Evolutionary conservation across 441 rosid genomes (phyloP).

Genomic region (Erysimum cheiri): DNA sequence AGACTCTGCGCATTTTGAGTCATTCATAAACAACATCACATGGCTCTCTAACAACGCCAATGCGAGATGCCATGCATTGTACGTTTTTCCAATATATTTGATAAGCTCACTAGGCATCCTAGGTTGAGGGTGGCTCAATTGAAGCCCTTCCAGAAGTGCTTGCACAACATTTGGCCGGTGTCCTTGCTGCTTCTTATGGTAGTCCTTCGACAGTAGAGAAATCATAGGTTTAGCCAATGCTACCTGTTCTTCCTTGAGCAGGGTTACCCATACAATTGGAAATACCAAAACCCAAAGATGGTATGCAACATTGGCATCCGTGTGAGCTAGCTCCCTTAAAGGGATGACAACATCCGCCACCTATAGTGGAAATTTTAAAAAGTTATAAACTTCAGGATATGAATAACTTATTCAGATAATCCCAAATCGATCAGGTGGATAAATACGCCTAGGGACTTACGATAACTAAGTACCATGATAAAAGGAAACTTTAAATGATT

Average conservation of each 20-base stretch:
- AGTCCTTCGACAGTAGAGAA: slow-evolving; percentile 84
- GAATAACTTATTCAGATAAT: slow-evolving; percentile 6
- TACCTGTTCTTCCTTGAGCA: slow-evolving; percentile 89
- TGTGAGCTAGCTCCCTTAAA: slow-evolving; percentile 94
- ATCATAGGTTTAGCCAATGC: slow-evolving; percentile 93
- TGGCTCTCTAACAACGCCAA: slow-evolving; percentile 95
- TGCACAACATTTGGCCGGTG: slow-evolving; percentile 98
- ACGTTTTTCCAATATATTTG: slow-evolving; percentile 94
- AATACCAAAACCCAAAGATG: slow-evolving; percentile 99
- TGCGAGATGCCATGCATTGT: slow-evolving; percentile 99
- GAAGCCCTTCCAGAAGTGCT: slow-evolving; percentile 99
- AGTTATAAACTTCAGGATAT: slow-evolving; percentile 11
- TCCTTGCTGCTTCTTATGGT: slow-evolving; percentile 96
- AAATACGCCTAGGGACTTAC: slow-evolving; percentile 2
- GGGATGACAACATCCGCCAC: slow-evolving; percentile 95
- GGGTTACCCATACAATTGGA: slow-evolving; percentile 98
- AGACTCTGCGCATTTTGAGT: slow-evolving; percentile 89
- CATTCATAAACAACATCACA: slow-evolving; percentile 87
- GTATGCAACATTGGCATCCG: slow-evolving; percentile 96
- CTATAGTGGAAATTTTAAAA: slow-evolving; percentile 53
- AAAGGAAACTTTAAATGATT: slow-evolving; percentile 16
- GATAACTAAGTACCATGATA: slow-evolving; percentile 19
- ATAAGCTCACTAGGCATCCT: slow-evolving; percentile 99
- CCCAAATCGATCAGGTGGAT: slow-evolving; percentile 23
- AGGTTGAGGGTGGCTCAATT: slow-evolving; percentile 98